A percentile compares a stretch with the other conserved stretches of the same genome.
These are phyloP conservation scores for Erythrobasidium yunnanense DNA, from an alignment of 768 basidiomycete genomes.

Conservation along the genomic window DNA sequence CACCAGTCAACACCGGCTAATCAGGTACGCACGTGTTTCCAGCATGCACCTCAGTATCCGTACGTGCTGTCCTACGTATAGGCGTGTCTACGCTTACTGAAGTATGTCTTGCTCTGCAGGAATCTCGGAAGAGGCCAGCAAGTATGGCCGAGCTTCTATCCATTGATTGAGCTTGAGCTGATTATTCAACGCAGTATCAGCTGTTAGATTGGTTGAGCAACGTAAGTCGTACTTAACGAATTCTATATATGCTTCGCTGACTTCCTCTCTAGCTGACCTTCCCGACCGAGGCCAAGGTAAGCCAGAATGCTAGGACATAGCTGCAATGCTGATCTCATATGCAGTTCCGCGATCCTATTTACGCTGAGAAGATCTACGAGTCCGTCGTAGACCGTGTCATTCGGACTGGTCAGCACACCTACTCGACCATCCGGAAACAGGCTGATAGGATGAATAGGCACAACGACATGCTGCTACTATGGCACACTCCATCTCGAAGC, in stretches of 20 bases:
- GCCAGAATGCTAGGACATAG: not conserved
- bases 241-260: not conserved
- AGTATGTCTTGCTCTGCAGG: not conserved
- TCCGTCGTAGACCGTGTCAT: conserved; percentile 62
- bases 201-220: conserved; percentile 78
- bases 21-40: not conserved
- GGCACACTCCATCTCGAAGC: conserved; percentile 68
- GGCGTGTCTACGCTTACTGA: conserved; percentile 21
- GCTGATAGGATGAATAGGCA: not conserved
- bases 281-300: conserved; percentile 60
- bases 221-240: conserved; percentile 25
- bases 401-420: conserved; percentile 62
- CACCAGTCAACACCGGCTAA: not conserved
- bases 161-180: not conserved
- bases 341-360: conserved; percentile 54
- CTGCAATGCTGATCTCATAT: not conserved
- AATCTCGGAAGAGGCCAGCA: not conserved
- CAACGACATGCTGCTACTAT: conserved; percentile 43
- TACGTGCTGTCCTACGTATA: not conserved
- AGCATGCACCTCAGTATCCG: conserved; percentile 29
- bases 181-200: conserved; percentile 61
- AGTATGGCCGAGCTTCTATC: not conserved
- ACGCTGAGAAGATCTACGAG: conserved; percentile 60
- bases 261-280: conserved; percentile 52
- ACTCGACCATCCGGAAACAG: not conserved